Conservation (phyloP, 495 filamentous ascomycete genomes). For the Penicillium steckii region DNA sequence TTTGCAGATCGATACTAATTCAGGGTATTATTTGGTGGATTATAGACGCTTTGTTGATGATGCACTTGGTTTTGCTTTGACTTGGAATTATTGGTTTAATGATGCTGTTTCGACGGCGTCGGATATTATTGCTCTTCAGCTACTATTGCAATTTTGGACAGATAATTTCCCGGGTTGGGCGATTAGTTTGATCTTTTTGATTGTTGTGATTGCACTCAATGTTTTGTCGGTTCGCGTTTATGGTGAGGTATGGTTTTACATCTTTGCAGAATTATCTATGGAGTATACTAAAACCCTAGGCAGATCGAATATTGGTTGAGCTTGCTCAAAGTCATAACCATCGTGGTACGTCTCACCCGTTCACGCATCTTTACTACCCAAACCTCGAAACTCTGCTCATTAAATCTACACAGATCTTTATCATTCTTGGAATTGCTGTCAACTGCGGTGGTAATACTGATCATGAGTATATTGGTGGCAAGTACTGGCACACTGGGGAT, state of each 20-base stretch:
- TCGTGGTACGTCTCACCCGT: constrained; percentile 39
- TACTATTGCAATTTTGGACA: constrained; percentile 53
- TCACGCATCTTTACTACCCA: neutral
- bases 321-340: constrained; percentile 55
- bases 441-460: constrained; percentile 49
- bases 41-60: constrained; percentile 57
- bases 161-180: constrained; percentile 52
- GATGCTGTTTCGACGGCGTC: constrained; percentile 56
- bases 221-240: constrained; percentile 52
- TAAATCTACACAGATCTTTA: constrained; percentile 43
- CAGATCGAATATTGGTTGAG: constrained; percentile 57
- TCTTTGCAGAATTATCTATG: neutral
- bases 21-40: neutral
- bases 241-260: constrained; percentile 43
- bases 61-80: constrained; percentile 51
- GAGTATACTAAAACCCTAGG: neutral
- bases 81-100: constrained; percentile 62
- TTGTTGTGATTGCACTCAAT: constrained; percentile 48
- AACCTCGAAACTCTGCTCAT: neutral
- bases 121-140: constrained; percentile 53
- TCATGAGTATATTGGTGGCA: constrained; percentile 45
- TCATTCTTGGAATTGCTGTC: constrained; percentile 50
- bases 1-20: constrained; percentile 4
- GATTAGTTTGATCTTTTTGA: constrained; percentile 52
- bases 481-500: constrained; percentile 44